Evolutionary conservation across 2,329 filamentous ascomycete genomes (phyloP), one percentile per base, ranked within the genome.

Genomic region (Lasiodiplodia citricola): DNA sequence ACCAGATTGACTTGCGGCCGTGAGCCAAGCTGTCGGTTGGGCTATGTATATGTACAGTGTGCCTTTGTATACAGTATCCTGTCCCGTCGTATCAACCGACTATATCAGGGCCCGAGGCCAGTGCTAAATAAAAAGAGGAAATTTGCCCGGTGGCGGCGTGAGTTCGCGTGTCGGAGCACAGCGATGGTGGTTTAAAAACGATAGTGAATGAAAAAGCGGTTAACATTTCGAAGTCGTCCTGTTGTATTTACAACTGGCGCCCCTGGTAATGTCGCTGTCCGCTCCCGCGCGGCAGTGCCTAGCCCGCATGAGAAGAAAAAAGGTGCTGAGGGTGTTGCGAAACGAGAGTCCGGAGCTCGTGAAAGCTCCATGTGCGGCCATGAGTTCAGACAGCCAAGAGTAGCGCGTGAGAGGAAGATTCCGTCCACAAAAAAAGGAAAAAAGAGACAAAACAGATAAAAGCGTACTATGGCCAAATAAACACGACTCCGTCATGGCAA

Each of bases 401-500:
- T 56, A 51, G 54, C 54, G 55, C 54, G 47, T 67, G 65, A 67
- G 47, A 54, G 54, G 54, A 35, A 18, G 47, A 52, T 64, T 54
- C 52, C 63, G 63, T 66, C 37, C 63, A 66, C 56, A 41, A 47
- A 47, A 47, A 47, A 35, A 31, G 55, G n/a, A 66, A 47, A 41
- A 47, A 35, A 38, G 16, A 52, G 23, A 65, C n/a, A 41, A 23
- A 18, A 21, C 21, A 66, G 25, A 52, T 56, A 66, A 65, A 66
- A 50, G 8, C 31, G 63, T 66, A 66, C 63, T 66, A 66, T 66
- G 31, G 63, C 63, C 63, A 66, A 68, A 68, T 60, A 54, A n/a
- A 60, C 66, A 58, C 66, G 28, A 60, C 63, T 55, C 56, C 66
- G 66, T 62, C 66, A 63, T 62, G 47, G 56, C 66, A 68, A 67